Percentiles rank a stretch among this genome's conserved stretches.
Evolutionary conservation across 2,329 filamentous ascomycete species (phyloP).

Genomic region (Thielaviopsis ethacetica): DNA sequence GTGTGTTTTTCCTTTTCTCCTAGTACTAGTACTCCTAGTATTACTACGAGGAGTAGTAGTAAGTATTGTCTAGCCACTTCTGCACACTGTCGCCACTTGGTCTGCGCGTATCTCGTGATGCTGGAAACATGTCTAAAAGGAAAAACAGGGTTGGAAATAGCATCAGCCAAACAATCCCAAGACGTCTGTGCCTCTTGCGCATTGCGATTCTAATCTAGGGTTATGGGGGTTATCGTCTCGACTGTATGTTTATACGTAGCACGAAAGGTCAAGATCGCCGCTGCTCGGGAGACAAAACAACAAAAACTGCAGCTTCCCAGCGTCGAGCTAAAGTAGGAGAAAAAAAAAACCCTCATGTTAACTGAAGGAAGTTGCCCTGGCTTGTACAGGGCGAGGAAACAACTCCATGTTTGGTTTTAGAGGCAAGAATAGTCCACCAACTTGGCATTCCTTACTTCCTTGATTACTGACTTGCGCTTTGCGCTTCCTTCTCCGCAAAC

Average conservation of each 20-base stretch:
- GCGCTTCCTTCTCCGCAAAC: background rate
- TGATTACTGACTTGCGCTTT: background rate
- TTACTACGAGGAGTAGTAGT: too few relatives aligned
- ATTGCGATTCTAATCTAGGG: background rate
- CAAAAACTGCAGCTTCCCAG: background rate
- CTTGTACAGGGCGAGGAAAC: background rate
- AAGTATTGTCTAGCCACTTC: background rate
- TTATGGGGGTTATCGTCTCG: background rate
- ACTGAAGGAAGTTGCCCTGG: background rate
- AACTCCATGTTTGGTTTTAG: background rate
- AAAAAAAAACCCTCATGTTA: background rate
- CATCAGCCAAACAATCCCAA: background rate
- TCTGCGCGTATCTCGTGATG: background rate
- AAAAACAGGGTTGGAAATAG: background rate
- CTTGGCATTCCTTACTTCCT: background rate
- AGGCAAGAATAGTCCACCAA: background rate
- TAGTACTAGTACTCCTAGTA: too few relatives aligned
- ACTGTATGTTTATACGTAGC: too few relatives aligned
- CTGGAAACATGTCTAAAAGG: background rate
- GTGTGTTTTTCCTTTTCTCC: background rate
- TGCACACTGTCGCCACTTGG: background rate
- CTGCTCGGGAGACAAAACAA: background rate
- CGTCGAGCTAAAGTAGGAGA: too few relatives aligned
- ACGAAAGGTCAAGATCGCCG: background rate
- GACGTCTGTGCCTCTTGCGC: background rate